Conservation (phyloP, 305 asterid genomes). For the Striga hermonthica region DNA sequence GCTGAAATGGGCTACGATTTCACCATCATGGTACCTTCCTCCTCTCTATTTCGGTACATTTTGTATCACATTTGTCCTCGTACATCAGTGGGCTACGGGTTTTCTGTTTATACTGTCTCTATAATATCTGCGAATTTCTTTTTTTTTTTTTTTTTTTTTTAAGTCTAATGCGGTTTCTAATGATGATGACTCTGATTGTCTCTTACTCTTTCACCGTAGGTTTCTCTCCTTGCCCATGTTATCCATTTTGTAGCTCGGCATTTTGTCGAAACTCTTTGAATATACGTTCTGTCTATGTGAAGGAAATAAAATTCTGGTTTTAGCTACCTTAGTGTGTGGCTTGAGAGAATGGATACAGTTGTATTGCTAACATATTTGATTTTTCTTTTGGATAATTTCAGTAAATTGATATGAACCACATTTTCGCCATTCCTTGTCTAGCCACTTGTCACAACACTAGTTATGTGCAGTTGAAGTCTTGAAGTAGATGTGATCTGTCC, state of each 20-base stretch:
- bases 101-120: too few species aligned
- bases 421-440: too few species aligned
- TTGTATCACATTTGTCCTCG: too few species aligned
- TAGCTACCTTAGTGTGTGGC: neutral
- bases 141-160: too few species aligned
- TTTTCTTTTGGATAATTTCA: too few species aligned
- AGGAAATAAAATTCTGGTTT: neutral
- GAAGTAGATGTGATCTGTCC: neutral
- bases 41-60: too few species aligned
- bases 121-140: neutral
- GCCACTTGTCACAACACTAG: too few species aligned
- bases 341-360: too few species aligned
- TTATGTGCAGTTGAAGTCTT: neutral
- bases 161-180: neutral
- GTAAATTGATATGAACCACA: too few species aligned
- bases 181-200: neutral
- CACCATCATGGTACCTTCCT: slow-evolving; percentile 48
- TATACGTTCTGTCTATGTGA: too few species aligned
- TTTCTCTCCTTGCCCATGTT: neutral
- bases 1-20: slow-evolving; percentile 78
- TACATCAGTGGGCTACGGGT: too few species aligned
- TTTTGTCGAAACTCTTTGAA: neutral
- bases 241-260: neutral
- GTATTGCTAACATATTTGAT: too few species aligned
- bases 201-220: neutral